Evolutionary conservation across 768 basidiomycete genomes (phyloP), one percentile per base, ranked within the genome.

Genomic region (Rhizopogon salebrosus): DNA sequence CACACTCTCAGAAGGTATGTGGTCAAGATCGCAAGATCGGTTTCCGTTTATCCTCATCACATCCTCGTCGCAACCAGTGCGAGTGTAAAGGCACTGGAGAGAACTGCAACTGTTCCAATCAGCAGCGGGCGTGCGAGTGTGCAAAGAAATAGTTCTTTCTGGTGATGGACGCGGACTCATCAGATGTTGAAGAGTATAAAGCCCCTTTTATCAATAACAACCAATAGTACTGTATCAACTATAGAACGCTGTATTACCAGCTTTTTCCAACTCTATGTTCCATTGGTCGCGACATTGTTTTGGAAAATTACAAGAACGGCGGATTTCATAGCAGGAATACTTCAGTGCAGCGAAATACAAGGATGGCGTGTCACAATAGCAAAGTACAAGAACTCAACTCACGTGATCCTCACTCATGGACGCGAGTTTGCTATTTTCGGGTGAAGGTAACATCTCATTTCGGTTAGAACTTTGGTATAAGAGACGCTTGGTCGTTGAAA

Each of bases 1-100:
- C 62, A 8, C 61, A 63, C 38, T 59, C 67, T 20, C 26, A 41
- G 18, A 60, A 69, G 45, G 64, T 63, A 38, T 14, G 43, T 23
- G 11, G 9, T 23, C 23, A 23, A 36, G 36, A 23, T n/a, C 8
- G 34, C 37, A 7, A n/a, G n/a, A n/a, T n/a, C n/a, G n/a, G 3
- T 3, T 10, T 14, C n/a, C 9, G 4, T 23, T 16, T 9, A 10
- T 13, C 20, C 13, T 34, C 31, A 34, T 27, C 31, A 27, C 10
- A 16, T 2, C 48, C 37, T 55, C 22, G 18, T 18, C 29, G 4
- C 10, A n/a, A 24, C 3, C 41, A 65, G 64, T 65, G 64, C 35
- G 58, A 54, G 2, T 66, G 64, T 18, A 40, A 51, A n/a, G 64
- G 62, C 5, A 53, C 56, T 1, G 60, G 60, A 1, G 39, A 45